phyloP scores from a whole-genome alignment of 2,329 filamentous ascomycete genomes.

The Trichophyton simii region DNA sequence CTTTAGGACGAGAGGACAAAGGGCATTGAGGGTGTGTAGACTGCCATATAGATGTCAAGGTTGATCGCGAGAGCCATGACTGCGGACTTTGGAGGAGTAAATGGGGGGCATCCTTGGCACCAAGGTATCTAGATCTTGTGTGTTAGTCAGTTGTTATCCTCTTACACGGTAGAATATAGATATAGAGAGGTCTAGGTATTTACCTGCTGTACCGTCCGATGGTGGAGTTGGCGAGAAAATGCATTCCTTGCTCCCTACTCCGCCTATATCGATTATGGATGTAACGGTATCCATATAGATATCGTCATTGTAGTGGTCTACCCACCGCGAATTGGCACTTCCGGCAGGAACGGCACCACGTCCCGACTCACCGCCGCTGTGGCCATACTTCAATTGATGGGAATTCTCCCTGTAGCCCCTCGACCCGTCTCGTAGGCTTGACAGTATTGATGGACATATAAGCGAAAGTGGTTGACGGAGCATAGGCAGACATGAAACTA shows the following conservation, averaged over 20 bases:
- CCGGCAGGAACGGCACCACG: background rate
- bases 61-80: background rate
- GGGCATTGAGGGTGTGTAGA: background rate
- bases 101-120: too few species aligned
- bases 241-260: background rate
- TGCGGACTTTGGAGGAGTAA: background rate
- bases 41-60: background rate
- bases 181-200: background rate
- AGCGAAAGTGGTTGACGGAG: slow-evolving; percentile 9
- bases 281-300: background rate
- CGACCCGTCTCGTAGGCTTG: background rate
- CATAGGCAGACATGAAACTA: slow-evolving; percentile 26
- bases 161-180: background rate
- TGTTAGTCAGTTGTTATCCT: background rate
- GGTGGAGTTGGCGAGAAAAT: background rate
- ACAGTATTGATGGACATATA: slow-evolving; percentile 6
- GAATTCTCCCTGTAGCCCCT: background rate
- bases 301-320: background rate
- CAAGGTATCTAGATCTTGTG: background rate
- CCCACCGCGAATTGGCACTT: background rate
- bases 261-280: background rate
- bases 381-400: background rate
- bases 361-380: background rate
- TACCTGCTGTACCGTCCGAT: background rate
- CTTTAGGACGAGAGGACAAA: background rate